These are phyloP conservation scores for Mycena polygramma DNA, from an alignment of 768 basidiomycete species.

Conservation along the genomic window DNA sequence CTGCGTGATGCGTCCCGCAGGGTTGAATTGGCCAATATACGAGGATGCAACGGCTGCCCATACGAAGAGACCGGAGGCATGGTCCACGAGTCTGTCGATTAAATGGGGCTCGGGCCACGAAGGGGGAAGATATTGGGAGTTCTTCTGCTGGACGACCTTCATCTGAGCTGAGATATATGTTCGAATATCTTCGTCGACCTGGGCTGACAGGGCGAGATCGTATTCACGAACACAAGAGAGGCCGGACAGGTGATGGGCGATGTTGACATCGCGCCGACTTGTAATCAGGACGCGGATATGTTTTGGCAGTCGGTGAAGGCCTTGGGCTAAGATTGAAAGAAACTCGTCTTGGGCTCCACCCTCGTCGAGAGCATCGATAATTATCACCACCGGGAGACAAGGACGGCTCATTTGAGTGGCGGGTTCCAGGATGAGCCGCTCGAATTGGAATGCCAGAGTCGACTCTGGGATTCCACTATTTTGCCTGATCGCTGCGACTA, in stretches of 20 bases:
- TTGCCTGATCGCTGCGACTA: not conserved
- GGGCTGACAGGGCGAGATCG: not conserved
- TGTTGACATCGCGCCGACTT: not conserved
- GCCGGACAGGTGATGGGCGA: not conserved
- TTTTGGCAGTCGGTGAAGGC: not conserved
- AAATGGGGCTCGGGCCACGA: not conserved
- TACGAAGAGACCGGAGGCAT: not conserved
- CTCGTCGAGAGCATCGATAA: slow-evolving; percentile 14
- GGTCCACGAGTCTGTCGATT: not conserved
- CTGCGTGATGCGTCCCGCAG: not conserved
- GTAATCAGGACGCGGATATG: slow-evolving; percentile 6
- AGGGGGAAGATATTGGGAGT: not conserved
- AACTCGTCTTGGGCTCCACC: not conserved
- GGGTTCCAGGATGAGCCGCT: slow-evolving; percentile 1
- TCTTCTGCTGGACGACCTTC: not conserved
- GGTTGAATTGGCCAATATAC: not conserved
- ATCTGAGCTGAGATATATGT: not conserved
- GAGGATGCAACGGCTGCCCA: slow-evolving; percentile 9
- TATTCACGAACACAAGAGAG: not conserved
- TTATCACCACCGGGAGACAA: not conserved
- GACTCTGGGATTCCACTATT: not conserved
- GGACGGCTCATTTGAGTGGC: no score
- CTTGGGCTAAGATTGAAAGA: not conserved
- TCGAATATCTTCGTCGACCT: slow-evolving; percentile 5
- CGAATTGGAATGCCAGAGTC: not conserved